Base-by-base conservation (phyloP, 192 early-diverging fungal genomes). In the Mortierella alpina region DNA sequence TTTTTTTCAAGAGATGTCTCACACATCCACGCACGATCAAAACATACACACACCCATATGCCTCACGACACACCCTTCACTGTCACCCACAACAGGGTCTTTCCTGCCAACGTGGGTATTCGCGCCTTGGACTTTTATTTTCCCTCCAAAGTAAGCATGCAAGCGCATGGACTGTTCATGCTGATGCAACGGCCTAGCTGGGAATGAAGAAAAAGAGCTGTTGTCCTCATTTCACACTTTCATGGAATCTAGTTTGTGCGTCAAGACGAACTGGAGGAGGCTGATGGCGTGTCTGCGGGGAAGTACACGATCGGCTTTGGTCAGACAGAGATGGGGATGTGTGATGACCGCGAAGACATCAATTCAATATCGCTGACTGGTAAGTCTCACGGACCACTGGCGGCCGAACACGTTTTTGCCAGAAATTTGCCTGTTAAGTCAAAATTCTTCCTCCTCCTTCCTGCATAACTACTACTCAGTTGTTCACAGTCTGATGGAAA, bases 231-330 rank as follows among this genome's bases (percentile, higher is more conserved):
- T 10, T 22, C 7, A 31, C 39, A 67, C 42, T 31, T 56, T 47
- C n/a, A 20, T 53, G 41, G 23, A 12, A 31, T 15, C 23, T 77
- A 90, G 88, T 92, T 70, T 75, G 87, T 91, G 15, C 86, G 87
- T 46, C 91, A 92, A 70, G 70, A 82, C 14, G 87, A 87, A 55
- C 76, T 89, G 79, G 96, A 99, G 84, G 75, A 91, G 84, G 93
- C 93, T 85, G 97, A 99, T 85, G 92, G 93, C 45, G 98, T 95
- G 49, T 95, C 95, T 20, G 84, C 93, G 49, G 98, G 98, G 73
- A 99, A 98, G 89, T 99, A 99, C 87, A 97, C 96, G 64, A 97
- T 98, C 75, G 98, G 98, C 66, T 91, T 99, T 18, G 98, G 98
- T 48, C 97, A 98, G 87, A 89, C 85, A 67, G 92, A 93, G 82